Conservation (phyloP, 73 alveolate genomes). For the Paramecium caudatum region DNA sequence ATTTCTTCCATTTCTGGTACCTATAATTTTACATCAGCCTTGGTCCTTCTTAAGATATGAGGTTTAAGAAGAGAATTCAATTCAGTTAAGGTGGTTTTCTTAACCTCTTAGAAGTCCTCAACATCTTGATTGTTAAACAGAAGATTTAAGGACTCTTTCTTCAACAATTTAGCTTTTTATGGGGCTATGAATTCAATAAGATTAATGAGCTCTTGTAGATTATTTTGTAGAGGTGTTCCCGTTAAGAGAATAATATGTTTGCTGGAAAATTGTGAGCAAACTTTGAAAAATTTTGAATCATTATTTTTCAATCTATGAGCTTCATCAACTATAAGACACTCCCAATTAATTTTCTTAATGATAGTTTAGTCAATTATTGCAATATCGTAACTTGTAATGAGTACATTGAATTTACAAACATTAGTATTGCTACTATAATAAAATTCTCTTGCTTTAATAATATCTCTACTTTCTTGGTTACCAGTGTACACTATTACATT, state of each 20-base stretch:
- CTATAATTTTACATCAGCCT: constrained; percentile 90
- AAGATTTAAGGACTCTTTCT: constrained; percentile 64
- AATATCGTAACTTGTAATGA: constrained; percentile 92
- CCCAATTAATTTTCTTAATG: constrained; percentile 86
- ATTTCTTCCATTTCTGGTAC: constrained; percentile 97
- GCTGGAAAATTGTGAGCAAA: constrained; percentile 83
- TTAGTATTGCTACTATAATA: constrained; percentile 64
- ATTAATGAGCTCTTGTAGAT: constrained; percentile 90
- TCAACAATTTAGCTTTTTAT: constrained; percentile 79
- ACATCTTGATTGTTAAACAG: constrained; percentile 75
- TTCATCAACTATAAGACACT: constrained; percentile 94
- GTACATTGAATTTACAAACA: constrained; percentile 87
- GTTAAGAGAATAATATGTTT: constrained; percentile 91
- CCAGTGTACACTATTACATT: constrained; percentile 87
- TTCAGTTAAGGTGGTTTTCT: constrained; percentile 81
- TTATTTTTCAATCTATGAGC: constrained; percentile 96
- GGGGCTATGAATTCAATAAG: constrained; percentile 92
- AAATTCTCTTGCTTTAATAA: constrained; percentile 71
- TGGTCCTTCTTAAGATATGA: constrained; percentile 94
- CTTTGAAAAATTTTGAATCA: constrained; percentile 85
- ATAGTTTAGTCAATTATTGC: constrained; percentile 86
- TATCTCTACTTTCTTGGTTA: constrained; percentile 83
- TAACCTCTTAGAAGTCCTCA: constrained; percentile 66
- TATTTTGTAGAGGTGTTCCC: constrained; percentile 98
- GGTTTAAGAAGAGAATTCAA: constrained; percentile 90